Conservation (phyloP, 352 stramenopile genomes). For the Pythium sukuiense region DNA sequence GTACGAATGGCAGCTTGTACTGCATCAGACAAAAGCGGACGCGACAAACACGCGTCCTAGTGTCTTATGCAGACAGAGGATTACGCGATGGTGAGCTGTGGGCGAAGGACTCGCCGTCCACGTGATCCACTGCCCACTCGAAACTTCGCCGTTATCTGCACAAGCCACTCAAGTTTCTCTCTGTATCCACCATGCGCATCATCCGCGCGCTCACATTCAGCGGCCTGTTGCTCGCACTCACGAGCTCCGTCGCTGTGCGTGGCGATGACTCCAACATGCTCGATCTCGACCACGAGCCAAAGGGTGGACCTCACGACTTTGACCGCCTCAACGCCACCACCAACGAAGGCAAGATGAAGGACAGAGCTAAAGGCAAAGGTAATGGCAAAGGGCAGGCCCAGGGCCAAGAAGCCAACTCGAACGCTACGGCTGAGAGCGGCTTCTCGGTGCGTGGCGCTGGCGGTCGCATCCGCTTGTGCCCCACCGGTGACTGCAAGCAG, state of each 20-base stretch:
- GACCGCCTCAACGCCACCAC: neutral
- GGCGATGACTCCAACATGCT: neutral
- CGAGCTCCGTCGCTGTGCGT: neutral
- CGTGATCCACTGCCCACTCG: too few species aligned
- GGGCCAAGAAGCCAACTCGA: neutral
- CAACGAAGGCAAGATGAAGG: neutral
- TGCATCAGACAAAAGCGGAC: neutral
- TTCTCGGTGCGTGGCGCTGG: neutral
- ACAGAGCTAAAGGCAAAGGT: neutral
- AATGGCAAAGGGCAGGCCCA: neutral
- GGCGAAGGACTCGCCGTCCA: too few species aligned
- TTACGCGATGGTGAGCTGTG: too few species aligned
- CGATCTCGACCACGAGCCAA: neutral
- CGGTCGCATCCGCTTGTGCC: neutral
- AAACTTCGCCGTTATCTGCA: too few species aligned
- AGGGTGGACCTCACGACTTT: neutral
- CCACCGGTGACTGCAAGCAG: neutral
- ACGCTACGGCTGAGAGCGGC: neutral
- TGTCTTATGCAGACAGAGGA: too few species aligned
- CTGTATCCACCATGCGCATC: neutral
- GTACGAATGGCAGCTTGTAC: too few species aligned
- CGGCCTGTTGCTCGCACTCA: neutral
- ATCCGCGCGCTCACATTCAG: neutral
- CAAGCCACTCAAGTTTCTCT: too few species aligned
- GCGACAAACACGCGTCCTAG: too few species aligned